Base-by-base conservation (phyloP, 495 filamentous ascomycete genomes). In the Staphylotrichum tortipilum region DNA sequence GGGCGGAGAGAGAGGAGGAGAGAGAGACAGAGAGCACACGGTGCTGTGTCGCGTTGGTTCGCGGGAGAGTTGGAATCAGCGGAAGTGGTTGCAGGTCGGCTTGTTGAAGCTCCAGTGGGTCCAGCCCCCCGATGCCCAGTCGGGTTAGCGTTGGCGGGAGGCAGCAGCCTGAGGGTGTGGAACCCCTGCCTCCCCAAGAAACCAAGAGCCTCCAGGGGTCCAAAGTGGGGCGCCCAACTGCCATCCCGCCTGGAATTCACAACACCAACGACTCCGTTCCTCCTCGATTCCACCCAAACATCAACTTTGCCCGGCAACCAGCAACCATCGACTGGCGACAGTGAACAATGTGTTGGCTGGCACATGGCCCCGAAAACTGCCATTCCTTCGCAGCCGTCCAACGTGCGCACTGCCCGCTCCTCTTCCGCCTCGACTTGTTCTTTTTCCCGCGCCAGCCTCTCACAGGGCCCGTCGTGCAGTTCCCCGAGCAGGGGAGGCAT, bases 1-100 rank as follows among this genome's bases (percentile, higher is more conserved):
- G 26, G 26, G 6, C 26, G 26, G 6, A 10, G 26, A 6, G 22
- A 38, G 38, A 10, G 44, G n/a, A 37, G 23, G 4, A 31, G 24
- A n/a, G 6, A 10, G 26, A 6, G 22, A 38, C 37, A 10, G 44
- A n/a, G 29, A 15, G 4, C 19, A 15, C 44, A 37, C 14, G 22
- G n/a, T 4, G 33, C 31, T 38, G 23, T 34, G n/a, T 26, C 36
- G 46, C 28, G 28, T 33, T 33, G 24, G 46, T 40, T 47, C 45
- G 45, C 24, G n/a, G 34, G 31, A 19, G 45, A 48, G 14, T 3
- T 39, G 45, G 17, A 35, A 47, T 37, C n/a, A 34, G 33, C 23
- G 23, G 22, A 41, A 49, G 46, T 49, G 46, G 26, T 49, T 31
- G 46, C 46, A 49, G 46, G 36, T 40, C 40, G 18, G 3, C 8